Evolutionary conservation across 2,329 filamentous ascomycete species (phyloP).

Genomic region (Sclerotinia glacialis): DNA sequence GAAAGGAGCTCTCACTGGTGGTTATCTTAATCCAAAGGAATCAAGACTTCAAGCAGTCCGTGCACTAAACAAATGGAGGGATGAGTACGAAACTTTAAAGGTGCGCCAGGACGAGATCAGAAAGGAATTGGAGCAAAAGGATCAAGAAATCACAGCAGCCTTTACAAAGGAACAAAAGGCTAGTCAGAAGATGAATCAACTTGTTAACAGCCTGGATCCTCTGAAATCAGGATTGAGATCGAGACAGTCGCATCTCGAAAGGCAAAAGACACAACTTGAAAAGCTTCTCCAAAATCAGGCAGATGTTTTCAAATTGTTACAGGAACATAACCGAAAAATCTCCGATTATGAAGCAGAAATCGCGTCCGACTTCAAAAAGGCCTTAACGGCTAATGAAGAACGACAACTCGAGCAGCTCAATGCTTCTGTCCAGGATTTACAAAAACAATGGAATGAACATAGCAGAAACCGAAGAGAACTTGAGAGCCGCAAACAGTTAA

Average conservation of each 20-base stretch:
- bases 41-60: constrained; percentile 86
- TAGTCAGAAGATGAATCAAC: constrained; percentile 72
- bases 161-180: constrained; percentile 79
- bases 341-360: constrained; percentile 77
- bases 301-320: constrained; percentile 71
- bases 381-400: constrained; percentile 79
- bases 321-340: constrained; percentile 72
- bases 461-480: constrained; percentile 72
- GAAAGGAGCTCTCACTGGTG: constrained; percentile 91
- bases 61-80: constrained; percentile 69
- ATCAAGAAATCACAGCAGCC: constrained; percentile 86
- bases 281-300: constrained; percentile 62
- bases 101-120: constrained; percentile 64
- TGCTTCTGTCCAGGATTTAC: constrained; percentile 66
- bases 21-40: constrained; percentile 81
- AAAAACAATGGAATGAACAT: constrained; percentile 72
- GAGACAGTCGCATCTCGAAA: constrained; percentile 72
- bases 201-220: constrained; percentile 79
- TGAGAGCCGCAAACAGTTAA: constrained; percentile 74
- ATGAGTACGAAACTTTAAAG: constrained; percentile 67
- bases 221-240: constrained; percentile 72
- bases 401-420: constrained; percentile 70
- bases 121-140: constrained; percentile 69
- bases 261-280: constrained; percentile 70
- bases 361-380: constrained; percentile 86